Evolutionary conservation across 2,329 filamentous ascomycete species (phyloP).

Genomic region (Aspergillus pseudoterreus): DNA sequence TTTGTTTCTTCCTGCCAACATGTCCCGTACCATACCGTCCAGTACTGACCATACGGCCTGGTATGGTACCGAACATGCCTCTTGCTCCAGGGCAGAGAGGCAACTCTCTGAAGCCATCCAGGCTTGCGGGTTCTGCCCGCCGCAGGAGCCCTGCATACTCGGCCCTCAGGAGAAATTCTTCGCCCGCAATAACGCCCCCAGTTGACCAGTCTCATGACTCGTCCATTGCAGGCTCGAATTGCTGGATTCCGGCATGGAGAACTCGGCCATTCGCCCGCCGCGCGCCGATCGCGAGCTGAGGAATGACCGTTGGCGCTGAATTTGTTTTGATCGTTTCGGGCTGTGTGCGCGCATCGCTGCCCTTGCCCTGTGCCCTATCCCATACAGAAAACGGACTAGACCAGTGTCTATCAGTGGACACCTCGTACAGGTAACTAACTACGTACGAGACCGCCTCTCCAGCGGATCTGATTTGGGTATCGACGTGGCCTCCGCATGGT

Average conservation of each 20-base stretch:
- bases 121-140: background rate
- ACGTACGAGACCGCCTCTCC: too few relatives aligned
- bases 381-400: too few relatives aligned
- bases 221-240: background rate
- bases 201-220: background rate
- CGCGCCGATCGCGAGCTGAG: constrained; percentile 14
- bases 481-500: too few relatives aligned
- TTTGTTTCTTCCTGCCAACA: constrained; percentile 1
- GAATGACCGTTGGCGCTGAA: background rate
- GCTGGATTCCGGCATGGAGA: background rate
- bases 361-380: constrained; percentile 4
- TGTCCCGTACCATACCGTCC: background rate
- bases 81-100: background rate
- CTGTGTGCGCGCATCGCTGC: background rate
- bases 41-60: background rate
- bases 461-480: too few relatives aligned
- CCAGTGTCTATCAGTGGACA: background rate
- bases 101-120: background rate
- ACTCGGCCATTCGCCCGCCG: constrained; percentile 8
- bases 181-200: background rate
- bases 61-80: background rate
- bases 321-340: background rate
- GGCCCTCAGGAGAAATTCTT: background rate
- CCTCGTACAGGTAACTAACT: background rate
- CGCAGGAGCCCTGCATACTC: constrained; percentile 1